A percentile compares a stretch with the other conserved stretches of the same genome.
phyloP scores from a whole-genome alignment of 2,329 filamentous ascomycete genomes.

The Neocucurbitaria cava region DNA sequence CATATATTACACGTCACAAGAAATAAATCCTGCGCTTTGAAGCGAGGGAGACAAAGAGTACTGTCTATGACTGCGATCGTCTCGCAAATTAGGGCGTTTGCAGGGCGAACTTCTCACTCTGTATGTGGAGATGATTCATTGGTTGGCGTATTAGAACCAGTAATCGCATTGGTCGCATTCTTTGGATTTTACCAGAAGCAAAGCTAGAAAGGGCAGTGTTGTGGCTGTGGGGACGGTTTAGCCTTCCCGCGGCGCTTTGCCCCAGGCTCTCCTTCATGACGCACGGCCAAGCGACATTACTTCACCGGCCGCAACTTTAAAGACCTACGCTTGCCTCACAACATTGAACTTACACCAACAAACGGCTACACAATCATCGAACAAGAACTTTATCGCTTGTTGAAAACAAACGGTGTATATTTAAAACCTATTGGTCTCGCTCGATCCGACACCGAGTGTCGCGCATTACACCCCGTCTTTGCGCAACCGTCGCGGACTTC shows the following conservation, averaged over 20 bases:
- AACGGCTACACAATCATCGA: slow-evolving; percentile 8
- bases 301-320: slow-evolving; percentile 7
- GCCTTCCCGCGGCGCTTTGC: slow-evolving; percentile 1
- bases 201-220: background rate
- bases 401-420: background rate
- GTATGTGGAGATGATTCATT: background rate
- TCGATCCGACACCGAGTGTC: slow-evolving; percentile 4
- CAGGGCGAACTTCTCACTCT: background rate
- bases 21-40: background rate
- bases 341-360: slow-evolving; percentile 4
- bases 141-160: background rate
- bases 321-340: slow-evolving; percentile 12
- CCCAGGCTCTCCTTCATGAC: slow-evolving; percentile 18
- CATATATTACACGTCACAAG: slow-evolving; percentile 13
- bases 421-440: background rate
- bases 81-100: slow-evolving; percentile 10
- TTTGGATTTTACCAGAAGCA: background rate
- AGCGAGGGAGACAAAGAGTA: background rate
- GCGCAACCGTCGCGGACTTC: slow-evolving; percentile 8
- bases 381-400: background rate
- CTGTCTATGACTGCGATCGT: background rate
- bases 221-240: slow-evolving; percentile 4
- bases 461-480: slow-evolving; percentile 2
- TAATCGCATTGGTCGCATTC: background rate
- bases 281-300: slow-evolving; percentile 15